phyloP scores from a whole-genome alignment of 495 filamentous ascomycete genomes.

The Talaromyces trachyspermus region DNA sequence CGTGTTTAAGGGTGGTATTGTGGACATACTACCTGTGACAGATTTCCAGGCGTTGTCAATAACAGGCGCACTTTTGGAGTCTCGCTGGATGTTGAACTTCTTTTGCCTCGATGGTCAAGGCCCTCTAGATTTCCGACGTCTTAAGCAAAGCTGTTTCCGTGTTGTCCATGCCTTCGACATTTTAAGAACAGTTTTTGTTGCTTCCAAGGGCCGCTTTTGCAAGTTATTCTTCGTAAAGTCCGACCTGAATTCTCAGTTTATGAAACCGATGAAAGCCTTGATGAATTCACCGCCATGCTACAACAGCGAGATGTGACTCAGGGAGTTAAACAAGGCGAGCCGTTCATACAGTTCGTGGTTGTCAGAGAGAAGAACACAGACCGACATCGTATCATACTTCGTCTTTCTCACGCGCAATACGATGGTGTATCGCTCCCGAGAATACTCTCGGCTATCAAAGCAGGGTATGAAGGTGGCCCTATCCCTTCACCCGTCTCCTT shows the following conservation, averaged over 20 bases:
- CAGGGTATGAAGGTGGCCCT: constrained; percentile 42
- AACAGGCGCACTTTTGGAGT: constrained; percentile 47
- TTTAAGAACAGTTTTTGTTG: constrained; percentile 62
- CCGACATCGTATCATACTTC: constrained; percentile 52
- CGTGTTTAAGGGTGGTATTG: constrained; percentile 48
- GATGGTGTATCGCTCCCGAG: constrained; percentile 62
- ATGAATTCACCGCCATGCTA: constrained; percentile 42
- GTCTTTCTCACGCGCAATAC: constrained; percentile 69
- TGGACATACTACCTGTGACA: constrained; percentile 52
- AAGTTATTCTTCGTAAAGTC: constrained; percentile 54
- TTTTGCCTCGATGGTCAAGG: constrained; percentile 49
- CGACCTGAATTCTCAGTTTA: constrained; percentile 44
- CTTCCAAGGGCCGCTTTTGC: constrained; percentile 47
- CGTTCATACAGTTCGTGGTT: constrained; percentile 55
- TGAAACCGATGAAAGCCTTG: constrained; percentile 44
- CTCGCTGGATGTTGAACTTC: constrained; percentile 49
- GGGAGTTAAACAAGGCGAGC: constrained; percentile 50
- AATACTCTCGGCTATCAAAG: constrained; percentile 48
- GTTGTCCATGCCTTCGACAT: constrained; percentile 54
- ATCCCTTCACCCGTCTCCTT: constrained; percentile 44
- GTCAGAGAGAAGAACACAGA: constrained; percentile 42
- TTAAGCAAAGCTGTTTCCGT: constrained; percentile 38
- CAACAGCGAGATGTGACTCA: constrained; percentile 43
- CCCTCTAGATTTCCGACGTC: constrained; percentile 34
- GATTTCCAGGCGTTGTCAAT: constrained; percentile 60